A percentile compares a stretch with the other conserved stretches of the same genome.
phyloP scores from a whole-genome alignment of 768 basidiomycete species.

The Boletus rex-veris region DNA sequence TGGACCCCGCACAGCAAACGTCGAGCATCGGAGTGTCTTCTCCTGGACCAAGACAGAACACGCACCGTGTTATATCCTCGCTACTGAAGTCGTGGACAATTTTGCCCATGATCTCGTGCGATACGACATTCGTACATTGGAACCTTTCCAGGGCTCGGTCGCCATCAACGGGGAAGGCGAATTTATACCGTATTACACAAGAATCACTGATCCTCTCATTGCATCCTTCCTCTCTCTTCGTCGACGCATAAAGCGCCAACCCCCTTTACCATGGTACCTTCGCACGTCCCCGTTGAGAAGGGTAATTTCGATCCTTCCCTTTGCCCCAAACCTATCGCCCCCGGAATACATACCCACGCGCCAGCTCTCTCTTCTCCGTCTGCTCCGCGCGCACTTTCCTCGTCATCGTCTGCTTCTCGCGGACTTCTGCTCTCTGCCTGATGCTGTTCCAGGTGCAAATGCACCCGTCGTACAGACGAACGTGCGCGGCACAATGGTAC shows the following conservation, averaged over 20 bases:
- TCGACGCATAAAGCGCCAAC: slow-evolving; percentile 51
- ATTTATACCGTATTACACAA: slow-evolving; percentile 78
- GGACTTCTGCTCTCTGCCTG: slow-evolving; percentile 87
- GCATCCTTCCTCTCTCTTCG: slow-evolving; percentile 72
- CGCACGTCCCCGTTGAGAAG: slow-evolving; percentile 56
- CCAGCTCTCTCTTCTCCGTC: slow-evolving; percentile 77
- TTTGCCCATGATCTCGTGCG: slow-evolving; percentile 95
- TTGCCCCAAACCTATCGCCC: slow-evolving; percentile 82
- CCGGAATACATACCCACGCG: slow-evolving; percentile 95
- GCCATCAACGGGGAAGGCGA: slow-evolving; percentile 77
- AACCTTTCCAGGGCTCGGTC: slow-evolving; percentile 82
- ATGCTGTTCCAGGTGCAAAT: slow-evolving; percentile 61
- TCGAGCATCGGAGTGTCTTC: slow-evolving; percentile 79
- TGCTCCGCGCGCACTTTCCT: slow-evolving; percentile 81
- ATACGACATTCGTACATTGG: slow-evolving; percentile 75
- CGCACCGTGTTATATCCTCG: slow-evolving; percentile 89
- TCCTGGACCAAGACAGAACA: slow-evolving; percentile 74
- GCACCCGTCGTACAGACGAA: slow-evolving; percentile 97
- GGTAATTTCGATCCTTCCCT: slow-evolving; percentile 69
- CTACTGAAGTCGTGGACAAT: slow-evolving; percentile 98
- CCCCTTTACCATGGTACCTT: slow-evolving; percentile 55
- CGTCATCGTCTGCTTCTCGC: slow-evolving; percentile 91
- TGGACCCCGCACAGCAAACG: slow-evolving; percentile 46
- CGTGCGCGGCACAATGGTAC: slow-evolving; percentile 78
- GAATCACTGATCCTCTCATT: slow-evolving; percentile 82